Conservation (phyloP, 1,139 yeast genomes). For the Pichia sp. region DNA sequence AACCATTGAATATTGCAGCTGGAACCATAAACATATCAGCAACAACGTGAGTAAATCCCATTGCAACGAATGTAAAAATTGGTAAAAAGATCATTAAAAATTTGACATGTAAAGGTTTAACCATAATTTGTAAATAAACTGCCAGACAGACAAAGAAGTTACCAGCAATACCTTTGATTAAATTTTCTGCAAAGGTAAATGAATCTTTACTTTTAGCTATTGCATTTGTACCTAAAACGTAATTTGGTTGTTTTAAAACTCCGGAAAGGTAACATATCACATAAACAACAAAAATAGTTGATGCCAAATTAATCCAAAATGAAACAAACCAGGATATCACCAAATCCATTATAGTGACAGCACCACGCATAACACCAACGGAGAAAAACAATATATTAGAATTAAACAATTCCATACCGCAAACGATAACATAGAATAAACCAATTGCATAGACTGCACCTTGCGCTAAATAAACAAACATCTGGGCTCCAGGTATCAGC, state of each 20-base stretch:
- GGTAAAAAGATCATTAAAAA: conserved; percentile 59
- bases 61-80: conserved; percentile 61
- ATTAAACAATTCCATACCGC: conserved; percentile 71
- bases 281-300: conserved; percentile 59
- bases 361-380: conserved; percentile 61
- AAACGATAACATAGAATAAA: conserved; percentile 60
- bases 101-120: conserved; percentile 75
- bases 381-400: conserved; percentile 65
- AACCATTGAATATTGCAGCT: conserved; percentile 60
- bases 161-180: conserved; percentile 63
- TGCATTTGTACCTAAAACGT: conserved; percentile 41
- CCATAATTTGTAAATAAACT: conserved; percentile 67
- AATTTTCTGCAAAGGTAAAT: conserved; percentile 47
- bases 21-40: conserved; percentile 71
- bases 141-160: conserved; percentile 72
- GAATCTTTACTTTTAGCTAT: conserved; percentile 43
- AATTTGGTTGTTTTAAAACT: conserved; percentile 35
- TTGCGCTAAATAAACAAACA: conserved; percentile 45
- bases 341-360: conserved; percentile 57
- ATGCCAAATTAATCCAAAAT: conserved; percentile 58
- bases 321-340: conserved; percentile 63
- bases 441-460: conserved; percentile 64
- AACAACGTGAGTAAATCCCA: conserved; percentile 73
- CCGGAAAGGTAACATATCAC: conserved; percentile 53
- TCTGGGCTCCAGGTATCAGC: conserved; percentile 37